Percentiles rank a stretch among this genome's conserved stretches.
Evolutionary conservation across 345 rosid species (phyloP).

Genomic region (Cardamine occulta): DNA sequence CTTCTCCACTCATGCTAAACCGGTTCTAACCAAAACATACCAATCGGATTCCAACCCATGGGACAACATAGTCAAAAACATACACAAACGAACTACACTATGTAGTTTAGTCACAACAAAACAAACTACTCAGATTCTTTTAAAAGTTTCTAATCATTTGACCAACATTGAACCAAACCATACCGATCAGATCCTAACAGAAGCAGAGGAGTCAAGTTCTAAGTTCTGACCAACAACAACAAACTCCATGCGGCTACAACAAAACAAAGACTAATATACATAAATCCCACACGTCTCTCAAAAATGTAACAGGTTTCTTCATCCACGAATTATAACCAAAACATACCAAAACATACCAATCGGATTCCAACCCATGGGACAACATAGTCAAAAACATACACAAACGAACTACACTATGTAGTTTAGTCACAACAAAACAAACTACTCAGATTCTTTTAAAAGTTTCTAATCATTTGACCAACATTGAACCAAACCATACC

Average conservation of each 20-base stretch:
- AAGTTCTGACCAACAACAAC: slow-evolving; percentile 31
- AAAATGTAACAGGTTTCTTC: slow-evolving; percentile 23
- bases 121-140: not conserved
- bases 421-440: not conserved
- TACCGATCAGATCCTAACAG: not conserved
- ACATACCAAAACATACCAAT: not conserved
- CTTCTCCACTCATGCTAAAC: not conserved
- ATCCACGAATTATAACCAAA: no score
- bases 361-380: not conserved
- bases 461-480: not conserved
- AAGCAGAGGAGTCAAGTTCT: slow-evolving; percentile 13
- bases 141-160: not conserved
- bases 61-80: not conserved
- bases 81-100: not conserved
- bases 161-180: slow-evolving; percentile 3
- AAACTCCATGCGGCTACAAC: slow-evolving; percentile 19
- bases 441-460: not conserved
- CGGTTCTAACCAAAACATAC: not conserved
- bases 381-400: not conserved
- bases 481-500: slow-evolving; percentile 2
- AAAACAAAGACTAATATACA: slow-evolving; percentile 23
- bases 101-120: not conserved
- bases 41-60: not conserved
- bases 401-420: not conserved
- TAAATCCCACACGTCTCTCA: slow-evolving; percentile 20